Evolutionary conservation across 108 stramenopile genomes (phyloP).

Genomic region (Stephanodiscus triporus): DNA sequence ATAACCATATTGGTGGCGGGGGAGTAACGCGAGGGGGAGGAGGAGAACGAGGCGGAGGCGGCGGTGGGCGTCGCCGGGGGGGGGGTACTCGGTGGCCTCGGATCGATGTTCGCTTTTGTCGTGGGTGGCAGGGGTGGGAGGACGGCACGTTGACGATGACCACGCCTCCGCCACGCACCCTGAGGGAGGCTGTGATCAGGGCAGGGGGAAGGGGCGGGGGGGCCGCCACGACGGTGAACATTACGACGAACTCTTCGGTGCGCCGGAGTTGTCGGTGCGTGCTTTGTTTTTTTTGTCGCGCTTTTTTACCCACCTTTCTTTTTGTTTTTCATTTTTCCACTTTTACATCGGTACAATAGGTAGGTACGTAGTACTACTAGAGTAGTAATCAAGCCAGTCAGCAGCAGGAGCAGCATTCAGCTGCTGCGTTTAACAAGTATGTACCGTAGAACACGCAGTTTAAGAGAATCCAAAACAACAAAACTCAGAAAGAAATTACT

Average conservation of each 20-base stretch:
- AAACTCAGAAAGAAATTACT: no score
- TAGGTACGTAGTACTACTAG: no score
- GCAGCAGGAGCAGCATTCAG: no score
- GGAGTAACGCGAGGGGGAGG: slow-evolving; percentile 47
- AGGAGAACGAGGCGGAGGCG: no score
- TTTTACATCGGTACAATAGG: no score
- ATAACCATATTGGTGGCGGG: slow-evolving; percentile 56
- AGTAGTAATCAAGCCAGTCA: no score
- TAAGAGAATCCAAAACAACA: no score
- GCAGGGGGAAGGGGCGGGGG: slow-evolving; percentile 9
- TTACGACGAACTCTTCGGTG: slow-evolving; percentile 79
- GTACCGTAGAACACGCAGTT: no score
- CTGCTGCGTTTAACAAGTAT: no score
- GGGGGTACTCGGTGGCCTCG: slow-evolving; percentile 22
- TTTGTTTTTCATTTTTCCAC: no score
- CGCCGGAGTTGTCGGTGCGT: slow-evolving; percentile 73
- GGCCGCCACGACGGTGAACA: slow-evolving; percentile 35
- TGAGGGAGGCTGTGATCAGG: slow-evolving; percentile 44
- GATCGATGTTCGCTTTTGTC: slow-evolving; percentile 21
- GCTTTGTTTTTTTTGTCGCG: no score
- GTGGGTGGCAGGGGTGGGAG: slow-evolving; percentile 39
- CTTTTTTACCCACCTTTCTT: no score
- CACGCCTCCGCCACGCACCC: slow-evolving; percentile 1
- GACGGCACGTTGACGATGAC: background rate
- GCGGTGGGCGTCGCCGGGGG: slow-evolving; percentile 16